These are phyloP conservation scores for Globisporangium cederbergense DNA, from an alignment of 352 stramenopile species.

Conservation along the genomic window DNA sequence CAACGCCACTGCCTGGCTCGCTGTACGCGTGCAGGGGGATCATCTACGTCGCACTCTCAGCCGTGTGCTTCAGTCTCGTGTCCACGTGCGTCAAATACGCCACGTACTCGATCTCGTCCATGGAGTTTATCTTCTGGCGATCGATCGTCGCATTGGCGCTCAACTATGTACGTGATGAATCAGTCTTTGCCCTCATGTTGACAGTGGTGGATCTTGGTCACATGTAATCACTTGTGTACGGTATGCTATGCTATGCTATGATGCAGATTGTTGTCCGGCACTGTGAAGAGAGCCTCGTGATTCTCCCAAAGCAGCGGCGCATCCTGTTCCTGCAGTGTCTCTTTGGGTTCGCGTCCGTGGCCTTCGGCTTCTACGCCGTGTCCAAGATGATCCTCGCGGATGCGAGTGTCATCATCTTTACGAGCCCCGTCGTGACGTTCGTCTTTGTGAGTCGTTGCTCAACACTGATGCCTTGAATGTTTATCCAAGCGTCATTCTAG, in stretches of 20 bases:
- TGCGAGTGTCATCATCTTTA: constrained; percentile 72
- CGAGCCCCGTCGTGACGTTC: constrained; percentile 65
- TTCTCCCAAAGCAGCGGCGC: constrained; percentile 38
- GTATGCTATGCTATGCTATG: neutral
- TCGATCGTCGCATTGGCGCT: constrained; percentile 46
- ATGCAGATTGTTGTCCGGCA: neutral
- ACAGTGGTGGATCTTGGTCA: neutral
- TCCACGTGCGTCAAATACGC: constrained; percentile 77
- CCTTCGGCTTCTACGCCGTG: constrained; percentile 71
- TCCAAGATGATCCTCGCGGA: constrained; percentile 81
- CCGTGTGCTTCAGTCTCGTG: constrained; percentile 81
- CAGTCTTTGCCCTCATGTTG: neutral
- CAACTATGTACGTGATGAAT: constrained; percentile 51
- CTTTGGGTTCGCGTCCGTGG: constrained; percentile 67
- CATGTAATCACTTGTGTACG: neutral
- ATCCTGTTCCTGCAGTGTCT: constrained; percentile 62
- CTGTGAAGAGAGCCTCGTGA: constrained; percentile 27
- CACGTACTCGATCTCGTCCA: constrained; percentile 71
- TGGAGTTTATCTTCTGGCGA: constrained; percentile 81
- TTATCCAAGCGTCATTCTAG: neutral
- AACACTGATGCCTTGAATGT: neutral
- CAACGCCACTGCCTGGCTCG: neutral
- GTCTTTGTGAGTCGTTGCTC: constrained; percentile 38
- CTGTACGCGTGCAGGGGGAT: constrained; percentile 4
- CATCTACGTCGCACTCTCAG: constrained; percentile 56